Evolutionary conservation across 2,329 filamentous ascomycete species (phyloP), one percentile per base, ranked within the genome.

Genomic region (Rhexocercosporidium sp.): DNA sequence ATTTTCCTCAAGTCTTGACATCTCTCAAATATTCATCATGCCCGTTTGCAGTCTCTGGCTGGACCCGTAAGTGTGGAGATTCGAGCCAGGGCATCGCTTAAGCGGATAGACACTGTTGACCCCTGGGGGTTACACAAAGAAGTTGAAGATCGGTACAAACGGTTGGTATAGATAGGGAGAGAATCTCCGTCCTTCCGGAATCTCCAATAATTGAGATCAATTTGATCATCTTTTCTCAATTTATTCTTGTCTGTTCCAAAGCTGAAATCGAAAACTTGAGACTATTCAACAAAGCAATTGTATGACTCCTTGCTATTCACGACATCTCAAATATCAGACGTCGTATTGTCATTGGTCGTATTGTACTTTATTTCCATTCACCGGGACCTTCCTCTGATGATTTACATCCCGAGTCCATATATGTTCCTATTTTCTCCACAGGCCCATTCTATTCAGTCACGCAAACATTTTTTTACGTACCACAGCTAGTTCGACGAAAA

Each of bases 131-230:
- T 9, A 47, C 57, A 47, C 41, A 27, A 57, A 25, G 22, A 31
- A 20, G 11, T 47, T 47, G 25, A 47, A 60, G 39, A 12, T 60
- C 41, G 39, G 39, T 60, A 34, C 39, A 60, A 60, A 47, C 57
- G 41, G 39, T 34, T n/a, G 20, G 20, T 41, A 41, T 41, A 46
- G 22, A 44, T 59, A n/a, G 16, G 4, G 3, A 31, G 25, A 11
- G 2, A 20, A 1, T 25, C 27, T 16, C 39, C 25, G 4, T 4
- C 20, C 7, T 47, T 16, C 29, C 1, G 12, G 4, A 1, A 3
- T 29, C 8, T 12, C 9, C 4, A 8, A n/a, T 44, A n/a, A 46
- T 20, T n/a, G n/a, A 11, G 14, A 29, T 20, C n/a, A 6, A 34
- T 1, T 20, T 54, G 49, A 22, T n/a, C 39, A 18, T 3, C 9